These are phyloP conservation scores for Chaetomium tenue DNA, from an alignment of 495 filamentous ascomycete genomes.

Conservation along the genomic window DNA sequence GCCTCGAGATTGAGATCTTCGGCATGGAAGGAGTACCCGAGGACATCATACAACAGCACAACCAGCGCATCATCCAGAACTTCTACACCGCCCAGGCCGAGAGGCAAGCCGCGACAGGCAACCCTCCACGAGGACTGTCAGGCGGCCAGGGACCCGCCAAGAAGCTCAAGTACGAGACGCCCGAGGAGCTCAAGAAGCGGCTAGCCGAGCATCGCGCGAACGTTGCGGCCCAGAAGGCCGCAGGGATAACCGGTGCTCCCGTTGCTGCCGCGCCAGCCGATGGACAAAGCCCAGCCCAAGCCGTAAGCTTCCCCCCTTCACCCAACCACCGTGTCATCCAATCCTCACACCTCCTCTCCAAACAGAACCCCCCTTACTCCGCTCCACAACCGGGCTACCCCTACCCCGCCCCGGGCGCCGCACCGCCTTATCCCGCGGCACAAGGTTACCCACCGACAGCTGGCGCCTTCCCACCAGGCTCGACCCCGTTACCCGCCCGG, in stretches of 20 bases:
- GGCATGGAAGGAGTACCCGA: constrained; percentile 97
- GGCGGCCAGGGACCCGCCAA: constrained; percentile 58
- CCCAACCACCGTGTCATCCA: not conserved
- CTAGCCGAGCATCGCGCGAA: constrained; percentile 77
- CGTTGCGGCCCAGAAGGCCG: constrained; percentile 57
- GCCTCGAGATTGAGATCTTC: constrained; percentile 91
- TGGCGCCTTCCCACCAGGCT: constrained; percentile 35
- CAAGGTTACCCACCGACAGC: constrained; percentile 37
- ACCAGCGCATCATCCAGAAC: constrained; percentile 76
- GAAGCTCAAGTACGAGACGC: constrained; percentile 74
- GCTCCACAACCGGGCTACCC: constrained; percentile 43
- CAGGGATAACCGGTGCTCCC: constrained; percentile 31
- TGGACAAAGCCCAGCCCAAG: constrained; percentile 54
- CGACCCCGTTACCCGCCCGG: constrained; percentile 40
- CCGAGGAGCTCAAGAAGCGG: constrained; percentile 77
- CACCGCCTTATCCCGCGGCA: constrained; percentile 35
- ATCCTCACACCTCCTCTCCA: not conserved
- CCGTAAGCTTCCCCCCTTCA: constrained; percentile 47
- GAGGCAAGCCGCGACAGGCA: constrained; percentile 76
- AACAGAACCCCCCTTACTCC: constrained; percentile 44
- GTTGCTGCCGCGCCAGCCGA: constrained; percentile 52
- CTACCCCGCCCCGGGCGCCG: constrained; percentile 31
- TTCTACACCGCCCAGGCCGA: constrained; percentile 84
- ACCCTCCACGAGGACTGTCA: constrained; percentile 63
- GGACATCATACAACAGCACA: constrained; percentile 75